Percentiles rank a stretch among this genome's conserved stretches.
Evolutionary conservation across 2,329 filamentous ascomycete species (phyloP).

Genomic region (Atkinsonella hypoxylon): DNA sequence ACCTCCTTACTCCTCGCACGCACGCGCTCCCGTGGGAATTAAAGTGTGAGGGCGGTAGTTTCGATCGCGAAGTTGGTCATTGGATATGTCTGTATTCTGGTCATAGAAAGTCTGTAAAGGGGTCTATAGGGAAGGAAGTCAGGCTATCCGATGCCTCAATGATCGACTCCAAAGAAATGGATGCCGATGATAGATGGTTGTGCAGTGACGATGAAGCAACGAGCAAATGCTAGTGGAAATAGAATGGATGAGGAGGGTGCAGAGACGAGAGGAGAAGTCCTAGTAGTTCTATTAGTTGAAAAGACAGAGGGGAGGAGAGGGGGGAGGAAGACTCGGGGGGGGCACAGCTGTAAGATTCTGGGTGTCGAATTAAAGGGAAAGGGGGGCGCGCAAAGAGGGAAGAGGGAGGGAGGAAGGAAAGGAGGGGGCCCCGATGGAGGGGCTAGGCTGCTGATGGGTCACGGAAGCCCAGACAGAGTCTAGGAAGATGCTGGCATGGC

Average conservation of each 20-base stretch:
- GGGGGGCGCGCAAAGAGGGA: constrained; percentile 13
- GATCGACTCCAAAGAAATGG: constrained; percentile 8
- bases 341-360: constrained; percentile 4
- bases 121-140: constrained; percentile 12
- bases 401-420: constrained; percentile 5
- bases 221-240: constrained; percentile 10
- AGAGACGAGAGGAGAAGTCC: constrained; percentile 11
- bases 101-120: constrained; percentile 28
- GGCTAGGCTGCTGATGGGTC: constrained; percentile 18
- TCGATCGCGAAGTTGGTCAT: constrained; percentile 41
- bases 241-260: constrained; percentile 14
- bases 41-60: constrained; percentile 54
- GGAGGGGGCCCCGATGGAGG: constrained; percentile 12
- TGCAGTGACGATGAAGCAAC: constrained; percentile 9
- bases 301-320: constrained; percentile 8
- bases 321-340: constrained; percentile 4
- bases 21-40: constrained; percentile 56
- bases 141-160: constrained; percentile 21
- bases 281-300: constrained; percentile 6
- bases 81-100: constrained; percentile 28
- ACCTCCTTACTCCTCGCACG: constrained; percentile 40
- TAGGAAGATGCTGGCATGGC: background rate
- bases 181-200: constrained; percentile 16
- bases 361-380: constrained; percentile 10
- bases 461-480: constrained; percentile 9